A percentile compares a stretch with the other conserved stretches of the same genome.
Evolutionary conservation across 1,284 basidiomycete species (phyloP).

Genomic region (Neolentinus lepideus): DNA sequence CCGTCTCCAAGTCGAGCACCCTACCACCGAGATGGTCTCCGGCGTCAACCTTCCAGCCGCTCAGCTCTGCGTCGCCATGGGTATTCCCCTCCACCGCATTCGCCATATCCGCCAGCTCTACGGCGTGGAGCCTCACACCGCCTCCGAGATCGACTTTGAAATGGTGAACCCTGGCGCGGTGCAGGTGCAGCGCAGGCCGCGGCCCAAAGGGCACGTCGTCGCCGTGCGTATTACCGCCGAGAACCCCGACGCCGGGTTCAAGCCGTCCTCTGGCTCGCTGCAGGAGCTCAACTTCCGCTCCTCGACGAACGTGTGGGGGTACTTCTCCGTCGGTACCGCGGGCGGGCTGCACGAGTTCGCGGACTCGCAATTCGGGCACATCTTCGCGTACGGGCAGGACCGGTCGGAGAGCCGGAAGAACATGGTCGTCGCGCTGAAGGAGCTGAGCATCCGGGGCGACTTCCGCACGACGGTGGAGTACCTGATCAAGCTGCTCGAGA

Average conservation of each 20-base stretch:
- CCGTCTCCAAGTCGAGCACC: conserved; percentile 98
- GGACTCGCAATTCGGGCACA: conserved; percentile 98
- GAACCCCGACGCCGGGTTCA: conserved; percentile 99
- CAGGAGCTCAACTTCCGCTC: conserved; percentile 99
- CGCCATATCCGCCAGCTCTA: conserved; percentile 96
- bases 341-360: conserved; percentile 99
- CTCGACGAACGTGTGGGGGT: conserved; percentile 98
- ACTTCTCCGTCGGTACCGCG: conserved; percentile 95
- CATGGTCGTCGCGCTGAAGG: conserved; percentile 99
- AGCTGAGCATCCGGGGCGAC: conserved; percentile 97
- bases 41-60: conserved; percentile 98
- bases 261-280: conserved; percentile 93
- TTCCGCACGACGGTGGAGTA: conserved; percentile 99
- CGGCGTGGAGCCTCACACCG: conserved; percentile 83
- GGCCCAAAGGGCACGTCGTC: conserved; percentile 97
- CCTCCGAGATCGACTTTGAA: conserved; percentile 95
- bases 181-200: conserved; percentile 90
- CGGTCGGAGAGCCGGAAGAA: conserved; percentile 95
- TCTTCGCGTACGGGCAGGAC: conserved; percentile 98
- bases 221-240: conserved; percentile 99
- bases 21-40: conserved; percentile 99
- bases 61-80: conserved; percentile 98
- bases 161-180: conserved; percentile 84
- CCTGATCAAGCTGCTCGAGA: conserved; percentile 94
- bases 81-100: conserved; percentile 93